These are phyloP conservation scores for Dothistroma septosporum DNA, from an alignment of 2,329 filamentous ascomycete genomes.

Conservation along the genomic window DNA sequence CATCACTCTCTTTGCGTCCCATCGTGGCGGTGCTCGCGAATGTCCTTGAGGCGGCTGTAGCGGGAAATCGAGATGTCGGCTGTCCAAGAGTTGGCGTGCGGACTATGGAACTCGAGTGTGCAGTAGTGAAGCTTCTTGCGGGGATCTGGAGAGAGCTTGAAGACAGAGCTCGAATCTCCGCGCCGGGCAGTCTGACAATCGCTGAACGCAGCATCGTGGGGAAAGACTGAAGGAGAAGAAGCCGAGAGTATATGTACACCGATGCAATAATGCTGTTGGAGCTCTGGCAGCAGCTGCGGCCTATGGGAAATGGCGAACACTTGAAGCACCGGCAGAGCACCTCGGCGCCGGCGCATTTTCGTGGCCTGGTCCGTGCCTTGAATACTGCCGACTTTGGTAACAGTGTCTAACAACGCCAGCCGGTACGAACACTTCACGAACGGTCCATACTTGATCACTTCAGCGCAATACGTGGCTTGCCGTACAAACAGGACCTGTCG, in stretches of 20 bases:
- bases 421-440: too few species aligned
- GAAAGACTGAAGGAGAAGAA: not conserved
- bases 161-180: constrained; percentile 12
- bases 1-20: constrained; percentile 79
- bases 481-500: too few species aligned
- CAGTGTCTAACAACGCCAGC: too few species aligned
- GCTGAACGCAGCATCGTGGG: constrained; percentile 19
- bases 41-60: constrained; percentile 17
- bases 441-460: too few species aligned
- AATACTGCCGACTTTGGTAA: not conserved
- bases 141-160: constrained; percentile 7
- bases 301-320: not conserved
- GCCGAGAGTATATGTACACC: constrained; percentile 1
- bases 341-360: not conserved
- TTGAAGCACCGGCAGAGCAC: not conserved
- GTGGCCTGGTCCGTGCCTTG: not conserved
- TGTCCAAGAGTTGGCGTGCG: not conserved
- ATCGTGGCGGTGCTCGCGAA: constrained; percentile 35
- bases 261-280: not conserved
- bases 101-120: constrained; percentile 5
- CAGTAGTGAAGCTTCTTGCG: constrained; percentile 11
- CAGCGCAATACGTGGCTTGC: too few species aligned
- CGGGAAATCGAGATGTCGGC: not conserved
- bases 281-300: not conserved
- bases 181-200: constrained; percentile 13